Conservation (phyloP, 2,329 filamentous ascomycete genomes). For the Sodiomyces alkalinus region DNA sequence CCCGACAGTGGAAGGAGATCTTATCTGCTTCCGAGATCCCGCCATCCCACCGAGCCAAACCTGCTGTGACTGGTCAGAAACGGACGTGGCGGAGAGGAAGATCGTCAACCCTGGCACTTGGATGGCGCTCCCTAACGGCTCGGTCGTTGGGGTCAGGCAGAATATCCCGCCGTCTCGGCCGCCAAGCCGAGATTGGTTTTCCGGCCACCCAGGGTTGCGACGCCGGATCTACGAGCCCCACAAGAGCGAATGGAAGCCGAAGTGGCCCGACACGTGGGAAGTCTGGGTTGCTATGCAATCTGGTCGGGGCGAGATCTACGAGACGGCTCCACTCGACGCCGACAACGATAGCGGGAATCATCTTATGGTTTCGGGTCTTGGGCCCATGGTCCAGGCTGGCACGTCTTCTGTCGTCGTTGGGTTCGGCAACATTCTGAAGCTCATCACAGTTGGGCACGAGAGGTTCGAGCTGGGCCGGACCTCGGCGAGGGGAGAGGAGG, state of each 20-base stretch:
- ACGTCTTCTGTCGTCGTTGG: slow-evolving; percentile 51
- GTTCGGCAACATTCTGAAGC: slow-evolving; percentile 58
- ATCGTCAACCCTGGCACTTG: slow-evolving; percentile 50
- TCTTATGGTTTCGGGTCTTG: slow-evolving; percentile 50
- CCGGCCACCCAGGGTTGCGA: slow-evolving; percentile 15
- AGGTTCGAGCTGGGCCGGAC: slow-evolving; percentile 34
- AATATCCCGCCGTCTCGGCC: slow-evolving; percentile 15
- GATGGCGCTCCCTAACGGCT: slow-evolving; percentile 45
- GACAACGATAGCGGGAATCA: slow-evolving; percentile 28
- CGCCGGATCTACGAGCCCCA: slow-evolving; percentile 12
- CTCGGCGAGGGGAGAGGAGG: slow-evolving; percentile 13
- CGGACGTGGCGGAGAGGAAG: slow-evolving; percentile 33
- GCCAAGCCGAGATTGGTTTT: too few relatives aligned
- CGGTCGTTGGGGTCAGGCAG: slow-evolving; percentile 47
- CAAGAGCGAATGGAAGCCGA: slow-evolving; percentile 12
- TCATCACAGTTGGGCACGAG: slow-evolving; percentile 52
- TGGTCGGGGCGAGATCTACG: slow-evolving; percentile 26
- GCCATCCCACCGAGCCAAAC: slow-evolving; percentile 21
- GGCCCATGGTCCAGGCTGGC: slow-evolving; percentile 49
- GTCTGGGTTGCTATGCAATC: slow-evolving; percentile 36
- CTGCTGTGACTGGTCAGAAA: slow-evolving; percentile 35
- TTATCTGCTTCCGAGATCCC: slow-evolving; percentile 40
- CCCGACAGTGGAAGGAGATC: slow-evolving; percentile 34
- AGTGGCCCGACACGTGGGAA: slow-evolving; percentile 30
- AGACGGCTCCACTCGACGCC: slow-evolving; percentile 27